Base-by-base conservation (phyloP, 345 rosid species). In the Cardamine occulta region DNA sequence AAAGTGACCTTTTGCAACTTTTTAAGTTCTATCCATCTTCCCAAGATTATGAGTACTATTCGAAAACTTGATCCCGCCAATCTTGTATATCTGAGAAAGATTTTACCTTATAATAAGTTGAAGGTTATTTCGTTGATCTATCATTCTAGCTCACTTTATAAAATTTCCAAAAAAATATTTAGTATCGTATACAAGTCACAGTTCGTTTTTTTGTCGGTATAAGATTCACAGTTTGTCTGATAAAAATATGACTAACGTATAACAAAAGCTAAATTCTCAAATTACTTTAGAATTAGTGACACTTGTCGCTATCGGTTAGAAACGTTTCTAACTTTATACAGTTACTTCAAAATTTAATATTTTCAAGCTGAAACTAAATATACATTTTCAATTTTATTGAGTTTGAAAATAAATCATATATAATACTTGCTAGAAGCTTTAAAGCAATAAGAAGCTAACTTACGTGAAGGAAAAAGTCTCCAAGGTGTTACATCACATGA, bases 1-100 rank as follows among this genome's bases (percentile, higher is more conserved):
- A 14, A 18, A 21, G 34, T 40, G 21, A 9, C 56, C 74, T 76
- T 75, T 68, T 52, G 44, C 26, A 47, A 42, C 74, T 31, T 52
- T 52, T 31, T 31, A 21, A 23, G 51, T 45, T 45, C 7, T 42
- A 68, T 61, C 52, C 56, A 19, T 52, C 69, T 53, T 76, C 21
- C 47, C n/a, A 53, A 53, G 64, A 76, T 76, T 42, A 56, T 23
- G 3, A 11, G 4, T n/a, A 69, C 75, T 69, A 68, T 76, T 76
- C 51, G 32, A 76, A 68, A 53, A 26, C 24, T 44, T 62, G 24
- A 69, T 62, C 75, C 80, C 80, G 80, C 80, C 74, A 11, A 44
- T 28, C 15, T 37, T 39, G 1, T 64, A 26, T 48, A 15, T 18
- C n/a, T 62, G 52, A 17, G 12, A 15, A 13, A 23, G 3, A 48